Conservation (phyloP, 306 rosid genomes). For the Sicyos baderoa region DNA sequence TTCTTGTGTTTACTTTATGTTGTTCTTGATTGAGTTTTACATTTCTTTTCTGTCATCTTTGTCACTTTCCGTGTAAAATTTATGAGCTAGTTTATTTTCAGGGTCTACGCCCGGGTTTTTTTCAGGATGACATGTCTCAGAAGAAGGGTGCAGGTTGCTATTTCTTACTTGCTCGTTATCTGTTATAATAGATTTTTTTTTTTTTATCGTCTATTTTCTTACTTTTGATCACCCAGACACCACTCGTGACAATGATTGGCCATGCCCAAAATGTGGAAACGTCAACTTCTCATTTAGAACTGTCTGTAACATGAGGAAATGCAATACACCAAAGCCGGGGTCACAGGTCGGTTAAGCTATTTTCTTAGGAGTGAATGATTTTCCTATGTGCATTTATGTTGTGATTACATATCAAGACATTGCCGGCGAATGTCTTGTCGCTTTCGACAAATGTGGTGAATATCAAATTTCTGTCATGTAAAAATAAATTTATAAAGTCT, state of each 20-base stretch:
- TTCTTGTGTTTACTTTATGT: not conserved
- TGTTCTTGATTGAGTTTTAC: not conserved
- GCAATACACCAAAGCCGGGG: constrained; percentile 98
- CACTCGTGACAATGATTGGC: constrained; percentile 96
- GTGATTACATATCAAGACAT: not conserved
- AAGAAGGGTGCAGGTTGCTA: constrained; percentile 60
- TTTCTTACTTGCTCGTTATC: constrained; percentile 12
- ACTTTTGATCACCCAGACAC: constrained; percentile 34
- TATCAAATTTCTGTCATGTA: not conserved
- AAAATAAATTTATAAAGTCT: not conserved
- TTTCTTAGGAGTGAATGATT: not conserved
- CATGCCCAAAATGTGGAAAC: constrained; percentile 97
- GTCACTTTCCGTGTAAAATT: not conserved
- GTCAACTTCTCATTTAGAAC: constrained; percentile 89
- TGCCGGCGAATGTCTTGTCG: not conserved
- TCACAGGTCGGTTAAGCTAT: constrained; percentile 55
- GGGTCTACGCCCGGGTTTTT: constrained; percentile 86
- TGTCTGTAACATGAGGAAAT: constrained; percentile 98
- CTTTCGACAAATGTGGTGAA: not conserved
- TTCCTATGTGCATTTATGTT: not conserved
- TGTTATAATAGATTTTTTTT: not conserved
- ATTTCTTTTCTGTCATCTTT: not conserved
- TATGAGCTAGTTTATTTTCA: constrained; percentile 31
- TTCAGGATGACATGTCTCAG: constrained; percentile 61
- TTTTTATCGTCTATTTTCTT: not conserved